Conservation (phyloP, 306 rosid species). For the Canavalia ensiformis region DNA sequence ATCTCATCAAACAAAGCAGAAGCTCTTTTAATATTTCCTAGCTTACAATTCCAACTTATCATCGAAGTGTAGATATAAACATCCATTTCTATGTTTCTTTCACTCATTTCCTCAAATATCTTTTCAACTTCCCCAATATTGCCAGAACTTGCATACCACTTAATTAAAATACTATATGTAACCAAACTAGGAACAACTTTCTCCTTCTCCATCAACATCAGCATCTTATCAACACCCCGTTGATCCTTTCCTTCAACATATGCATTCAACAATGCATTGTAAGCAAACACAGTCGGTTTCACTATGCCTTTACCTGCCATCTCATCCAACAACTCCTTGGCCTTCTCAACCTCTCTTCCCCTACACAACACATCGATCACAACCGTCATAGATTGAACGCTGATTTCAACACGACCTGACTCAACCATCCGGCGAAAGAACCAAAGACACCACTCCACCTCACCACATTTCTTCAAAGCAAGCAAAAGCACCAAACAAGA, state of each 20-base stretch:
- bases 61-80: conserved; percentile 69
- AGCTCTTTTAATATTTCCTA: conserved; percentile 72
- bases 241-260: conserved; percentile 60
- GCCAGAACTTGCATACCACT: conserved; percentile 62
- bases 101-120: conserved; percentile 67
- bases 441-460: conserved; percentile 52
- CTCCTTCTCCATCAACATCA: conserved; percentile 69
- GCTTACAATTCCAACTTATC: conserved; percentile 73
- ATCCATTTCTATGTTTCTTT: conserved; percentile 67
- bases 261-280: conserved; percentile 69
- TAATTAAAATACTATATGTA: conserved; percentile 66
- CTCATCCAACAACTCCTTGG: conserved; percentile 67
- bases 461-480: conserved; percentile 64
- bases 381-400: conserved; percentile 72
- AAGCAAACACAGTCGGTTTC: conserved; percentile 69
- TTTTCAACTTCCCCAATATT: conserved; percentile 65
- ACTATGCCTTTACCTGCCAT: conserved; percentile 56
- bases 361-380: conserved; percentile 71
- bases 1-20: conserved; percentile 77
- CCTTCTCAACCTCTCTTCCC: conserved; percentile 64
- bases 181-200: conserved; percentile 56
- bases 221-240: conserved; percentile 58
- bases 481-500: conserved; percentile 81
- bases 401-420: conserved; percentile 54
- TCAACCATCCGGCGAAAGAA: conserved; percentile 74